Conservation (phyloP, 257 asterid species). For the Capsicum chinense region DNA sequence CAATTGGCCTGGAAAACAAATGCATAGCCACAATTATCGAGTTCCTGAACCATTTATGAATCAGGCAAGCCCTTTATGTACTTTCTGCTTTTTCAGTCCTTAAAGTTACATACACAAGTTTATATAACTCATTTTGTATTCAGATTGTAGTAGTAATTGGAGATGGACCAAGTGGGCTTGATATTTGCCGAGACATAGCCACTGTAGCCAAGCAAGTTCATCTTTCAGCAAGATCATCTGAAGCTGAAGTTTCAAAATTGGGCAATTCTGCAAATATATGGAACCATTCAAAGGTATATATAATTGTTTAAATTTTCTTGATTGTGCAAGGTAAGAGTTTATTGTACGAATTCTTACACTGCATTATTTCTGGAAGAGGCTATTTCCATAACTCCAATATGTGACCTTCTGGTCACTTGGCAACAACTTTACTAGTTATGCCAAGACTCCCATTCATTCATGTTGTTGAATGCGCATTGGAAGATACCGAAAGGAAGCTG, state of each 20-base stretch:
- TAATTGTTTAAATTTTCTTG: too few relatives aligned
- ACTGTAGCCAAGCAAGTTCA: slow-evolving; percentile 62
- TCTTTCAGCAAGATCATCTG: slow-evolving; percentile 56
- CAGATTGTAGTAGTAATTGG: slow-evolving; percentile 81
- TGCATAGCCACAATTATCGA: slow-evolving; percentile 72
- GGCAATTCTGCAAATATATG: slow-evolving; percentile 37
- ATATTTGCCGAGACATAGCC: slow-evolving; percentile 55
- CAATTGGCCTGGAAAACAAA: slow-evolving; percentile 70
- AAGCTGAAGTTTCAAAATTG: slow-evolving; percentile 34
- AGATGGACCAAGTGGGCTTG: slow-evolving; percentile 56
- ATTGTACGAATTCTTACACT: too few relatives aligned
- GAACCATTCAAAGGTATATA: slow-evolving; percentile 36
- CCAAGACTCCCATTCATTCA: too few relatives aligned
- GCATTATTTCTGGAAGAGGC: too few relatives aligned
- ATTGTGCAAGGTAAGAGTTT: too few relatives aligned
- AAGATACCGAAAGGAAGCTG: not conserved
- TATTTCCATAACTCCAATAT: too few relatives aligned
- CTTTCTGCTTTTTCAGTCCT: not conserved
- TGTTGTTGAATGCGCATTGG: not conserved
- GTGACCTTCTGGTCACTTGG: too few relatives aligned
- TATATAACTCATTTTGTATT: not conserved
- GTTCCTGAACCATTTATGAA: slow-evolving; percentile 56
- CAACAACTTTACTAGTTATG: too few relatives aligned
- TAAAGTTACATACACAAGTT: not conserved
- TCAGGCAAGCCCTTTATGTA: slow-evolving; percentile 41